Base-by-base conservation (phyloP, 2,329 filamentous ascomycete genomes). In the Penicillium expansum region DNA sequence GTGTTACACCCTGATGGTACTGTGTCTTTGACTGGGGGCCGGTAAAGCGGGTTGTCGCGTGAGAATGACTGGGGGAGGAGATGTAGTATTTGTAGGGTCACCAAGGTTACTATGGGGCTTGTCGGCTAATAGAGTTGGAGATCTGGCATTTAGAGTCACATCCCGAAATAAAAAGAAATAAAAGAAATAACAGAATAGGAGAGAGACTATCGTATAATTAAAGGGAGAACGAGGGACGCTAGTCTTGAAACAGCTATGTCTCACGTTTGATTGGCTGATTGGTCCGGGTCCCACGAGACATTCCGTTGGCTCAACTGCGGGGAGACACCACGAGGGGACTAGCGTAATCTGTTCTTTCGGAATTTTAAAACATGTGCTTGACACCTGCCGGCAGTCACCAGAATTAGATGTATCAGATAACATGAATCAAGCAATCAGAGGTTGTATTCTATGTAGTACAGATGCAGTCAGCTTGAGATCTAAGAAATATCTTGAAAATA, bases 1-100 rank as follows among this genome's bases (percentile, higher is more conserved):
- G 59, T 58, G 63, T 66, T 63, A 60, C 63, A 66, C 57, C 29
- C 20, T 39, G 47, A 57, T 61, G 59, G 51, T 24, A 61, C 59
- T 50, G 54, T 56, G 7, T 47, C 54, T 39, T 42, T 54, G 24
- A 24, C 5, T 5, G 3, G 24, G 27, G 8, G 16, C 32, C 7
- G n/a, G 11, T 16, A 37, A 11, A 14, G 8, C 27, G 20, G 49
- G 42, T 35, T 35, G 41, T 55, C 45, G 42, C 49, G 32, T 42
- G 44, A 13, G 30, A 42, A 22, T 24, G 16, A 18, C 29, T n/a
- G 49, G 50, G 32, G 8, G 27, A n/a, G 8, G 33, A n/a, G 30
- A 35, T 20, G 53, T 51, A 32, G 53, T 55, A 55, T 55, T 37
- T 50, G 11, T 24, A 24, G 24, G 5, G 38, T 44, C 20, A 47